Percentiles rank a stretch among this genome's conserved stretches.
These are phyloP conservation scores for Boletus subcaerulescens DNA, from an alignment of 768 basidiomycete genomes.

Conservation along the genomic window DNA sequence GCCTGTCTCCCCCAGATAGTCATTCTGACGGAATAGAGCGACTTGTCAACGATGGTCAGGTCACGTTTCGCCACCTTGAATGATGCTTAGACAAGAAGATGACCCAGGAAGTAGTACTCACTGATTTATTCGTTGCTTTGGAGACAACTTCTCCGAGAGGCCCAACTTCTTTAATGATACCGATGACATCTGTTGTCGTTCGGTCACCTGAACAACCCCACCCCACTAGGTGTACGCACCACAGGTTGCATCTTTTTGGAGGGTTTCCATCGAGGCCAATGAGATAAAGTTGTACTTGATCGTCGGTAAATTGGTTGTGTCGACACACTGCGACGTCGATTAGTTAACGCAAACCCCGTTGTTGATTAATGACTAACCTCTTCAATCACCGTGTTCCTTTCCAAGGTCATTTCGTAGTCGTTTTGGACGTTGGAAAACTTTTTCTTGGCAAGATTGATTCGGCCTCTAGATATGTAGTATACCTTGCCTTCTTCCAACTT, in stretches of 20 bases:
- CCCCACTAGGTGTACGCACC: conserved; percentile 47
- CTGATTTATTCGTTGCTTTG: conserved; percentile 64
- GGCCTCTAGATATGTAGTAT: conserved; percentile 85
- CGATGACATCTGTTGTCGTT: conserved; percentile 71
- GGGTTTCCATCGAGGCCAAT: conserved; percentile 56
- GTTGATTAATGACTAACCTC: conserved; percentile 49
- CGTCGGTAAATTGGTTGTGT: conserved; percentile 69
- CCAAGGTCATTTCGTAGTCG: conserved; percentile 91
- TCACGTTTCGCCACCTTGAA: conserved; percentile 84
- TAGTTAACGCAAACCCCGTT: conserved; percentile 1
- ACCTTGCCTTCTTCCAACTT: conserved; percentile 88
- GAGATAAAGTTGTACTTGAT: conserved; percentile 81
- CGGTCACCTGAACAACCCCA: background rate
- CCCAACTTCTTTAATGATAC: conserved; percentile 75
- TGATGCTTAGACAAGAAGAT: background rate
- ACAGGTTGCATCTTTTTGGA: conserved; percentile 77
- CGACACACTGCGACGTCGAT: conserved; percentile 62
- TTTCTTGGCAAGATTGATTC: conserved; percentile 94
- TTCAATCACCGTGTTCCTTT: conserved; percentile 78
- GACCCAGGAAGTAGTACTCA: conserved; percentile 20
- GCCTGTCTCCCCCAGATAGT: conserved; percentile 98
- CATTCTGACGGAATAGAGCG: conserved; percentile 71
- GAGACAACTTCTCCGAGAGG: conserved; percentile 70
- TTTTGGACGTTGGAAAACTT: conserved; percentile 89
- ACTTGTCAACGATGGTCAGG: conserved; percentile 81